Evolutionary conservation across 331 rosid genomes (phyloP).

Genomic region (Acacia pycnantha): DNA sequence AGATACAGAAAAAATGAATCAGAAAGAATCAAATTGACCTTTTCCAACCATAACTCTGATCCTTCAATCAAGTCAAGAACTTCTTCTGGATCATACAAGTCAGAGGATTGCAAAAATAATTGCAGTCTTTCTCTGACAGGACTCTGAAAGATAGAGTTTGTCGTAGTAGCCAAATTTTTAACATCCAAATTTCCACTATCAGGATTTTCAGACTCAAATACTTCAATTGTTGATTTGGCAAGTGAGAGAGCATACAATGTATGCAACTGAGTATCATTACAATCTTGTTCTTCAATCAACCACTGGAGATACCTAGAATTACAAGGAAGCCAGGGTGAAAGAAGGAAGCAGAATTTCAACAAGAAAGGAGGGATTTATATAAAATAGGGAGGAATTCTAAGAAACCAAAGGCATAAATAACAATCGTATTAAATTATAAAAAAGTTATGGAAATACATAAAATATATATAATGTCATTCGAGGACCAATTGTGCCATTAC

Average conservation of each 20-base stretch:
- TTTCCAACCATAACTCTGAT: slow-evolving; percentile 94
- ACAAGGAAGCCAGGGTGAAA: slow-evolving; percentile 26
- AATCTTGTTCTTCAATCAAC: slow-evolving; percentile 95
- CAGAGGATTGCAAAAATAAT: slow-evolving; percentile 87
- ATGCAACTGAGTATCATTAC: slow-evolving; percentile 70
- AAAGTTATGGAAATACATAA: neutral
- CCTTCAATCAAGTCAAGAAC: slow-evolving; percentile 90
- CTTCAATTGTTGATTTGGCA: slow-evolving; percentile 82
- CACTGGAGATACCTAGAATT: slow-evolving; percentile 81
- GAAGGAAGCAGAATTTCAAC: slow-evolving; percentile 1
- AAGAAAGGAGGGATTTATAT: slow-evolving; percentile 9
- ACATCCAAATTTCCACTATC: slow-evolving; percentile 45
- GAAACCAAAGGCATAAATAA: neutral
- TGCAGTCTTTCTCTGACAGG: slow-evolving; percentile 84
- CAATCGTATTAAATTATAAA: neutral
- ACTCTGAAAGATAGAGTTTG: slow-evolving; percentile 60
- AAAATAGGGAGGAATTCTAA: neutral
- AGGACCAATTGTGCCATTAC: neutral
- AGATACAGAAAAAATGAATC: neutral
- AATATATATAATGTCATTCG: neutral
- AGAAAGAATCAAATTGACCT: slow-evolving; percentile 49
- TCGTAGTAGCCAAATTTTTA: slow-evolving; percentile 29
- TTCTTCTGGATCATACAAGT: slow-evolving; percentile 93
- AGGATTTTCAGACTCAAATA: slow-evolving; percentile 47
- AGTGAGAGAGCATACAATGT: slow-evolving; percentile 92